A percentile compares a stretch with the other conserved stretches of the same genome.
phyloP scores from a whole-genome alignment of 2,329 filamentous ascomycete species.

The Aphanoascus verrucosus region DNA sequence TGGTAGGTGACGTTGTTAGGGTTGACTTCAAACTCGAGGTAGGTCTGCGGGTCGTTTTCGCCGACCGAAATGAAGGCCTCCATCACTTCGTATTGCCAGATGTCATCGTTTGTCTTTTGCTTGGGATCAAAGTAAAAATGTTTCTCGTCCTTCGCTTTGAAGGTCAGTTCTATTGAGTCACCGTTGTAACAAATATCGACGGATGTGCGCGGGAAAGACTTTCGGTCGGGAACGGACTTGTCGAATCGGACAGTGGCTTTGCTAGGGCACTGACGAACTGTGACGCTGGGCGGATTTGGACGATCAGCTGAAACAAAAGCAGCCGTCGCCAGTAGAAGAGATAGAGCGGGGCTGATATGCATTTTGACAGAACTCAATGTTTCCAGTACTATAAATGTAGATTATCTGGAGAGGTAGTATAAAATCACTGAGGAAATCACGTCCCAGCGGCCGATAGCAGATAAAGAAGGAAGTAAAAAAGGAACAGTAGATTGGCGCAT shows the following conservation, averaged over 20 bases:
- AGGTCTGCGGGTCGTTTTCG: conserved; percentile 39
- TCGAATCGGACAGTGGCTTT: conserved; percentile 15
- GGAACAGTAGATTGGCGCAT: not conserved
- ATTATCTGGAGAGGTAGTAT: not conserved
- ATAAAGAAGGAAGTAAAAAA: not conserved
- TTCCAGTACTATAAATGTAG: not conserved
- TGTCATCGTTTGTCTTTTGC: conserved; percentile 36
- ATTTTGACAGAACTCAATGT: conserved; percentile 5
- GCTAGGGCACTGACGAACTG: conserved; percentile 13
- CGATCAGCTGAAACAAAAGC: not conserved
- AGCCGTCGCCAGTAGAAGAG: conserved; percentile 8
- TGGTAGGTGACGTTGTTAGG: conserved; percentile 45
- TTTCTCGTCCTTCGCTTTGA: conserved; percentile 39
- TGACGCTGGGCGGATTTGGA: conserved; percentile 2
- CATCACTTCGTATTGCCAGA: conserved; percentile 44
- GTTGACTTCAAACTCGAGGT: conserved; percentile 44
- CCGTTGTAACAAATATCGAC: conserved; percentile 41
- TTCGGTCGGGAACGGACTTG: conserved; percentile 35
- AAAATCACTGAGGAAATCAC: not conserved
- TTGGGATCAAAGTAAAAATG: conserved; percentile 38
- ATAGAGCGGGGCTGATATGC: conserved; percentile 11
- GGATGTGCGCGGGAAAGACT: conserved; percentile 36
- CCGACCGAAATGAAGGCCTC: conserved; percentile 42
- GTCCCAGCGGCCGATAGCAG: not conserved
- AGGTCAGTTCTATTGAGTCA: conserved; percentile 33